A percentile compares a stretch with the other conserved stretches of the same genome.
Evolutionary conservation across 1,139 yeast species (phyloP).

Genomic region (Saccharomyces uvarum): DNA sequence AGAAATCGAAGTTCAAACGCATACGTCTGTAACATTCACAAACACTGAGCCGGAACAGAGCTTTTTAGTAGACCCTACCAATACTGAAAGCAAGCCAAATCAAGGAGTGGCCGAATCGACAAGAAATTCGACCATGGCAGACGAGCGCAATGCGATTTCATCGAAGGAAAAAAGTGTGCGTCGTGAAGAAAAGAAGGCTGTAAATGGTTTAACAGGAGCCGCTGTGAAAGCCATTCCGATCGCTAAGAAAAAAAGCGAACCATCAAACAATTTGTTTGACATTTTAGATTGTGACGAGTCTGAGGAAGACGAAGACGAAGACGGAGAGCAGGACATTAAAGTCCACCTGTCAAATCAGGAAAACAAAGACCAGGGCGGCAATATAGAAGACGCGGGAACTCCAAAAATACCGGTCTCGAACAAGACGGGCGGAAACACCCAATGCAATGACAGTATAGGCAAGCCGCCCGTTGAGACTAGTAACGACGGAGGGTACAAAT

Average conservation of each 20-base stretch:
- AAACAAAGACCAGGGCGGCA: not conserved
- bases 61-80: not conserved
- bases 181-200: not conserved
- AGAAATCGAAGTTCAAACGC: not conserved
- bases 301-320: not conserved
- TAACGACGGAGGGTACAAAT: not conserved
- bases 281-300: not conserved
- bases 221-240: not conserved
- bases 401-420: not conserved
- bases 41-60: not conserved
- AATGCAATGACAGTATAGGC: not conserved
- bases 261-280: not conserved
- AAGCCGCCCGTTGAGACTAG: not conserved
- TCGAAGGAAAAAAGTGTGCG: not conserved
- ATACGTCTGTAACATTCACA: not conserved
- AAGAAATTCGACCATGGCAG: not conserved
- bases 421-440: not conserved
- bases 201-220: not conserved
- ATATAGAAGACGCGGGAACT: not conserved
- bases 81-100: not conserved
- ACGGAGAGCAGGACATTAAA: not conserved
- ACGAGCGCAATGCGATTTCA: not conserved
- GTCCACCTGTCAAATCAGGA: not conserved
- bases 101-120: not conserved
- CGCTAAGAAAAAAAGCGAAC: not conserved